Percentiles rank a stretch among this genome's conserved stretches.
These are phyloP conservation scores for Pneumocystis oryctolagi DNA, from an alignment of 1,139 yeast genomes.

Conservation along the genomic window DNA sequence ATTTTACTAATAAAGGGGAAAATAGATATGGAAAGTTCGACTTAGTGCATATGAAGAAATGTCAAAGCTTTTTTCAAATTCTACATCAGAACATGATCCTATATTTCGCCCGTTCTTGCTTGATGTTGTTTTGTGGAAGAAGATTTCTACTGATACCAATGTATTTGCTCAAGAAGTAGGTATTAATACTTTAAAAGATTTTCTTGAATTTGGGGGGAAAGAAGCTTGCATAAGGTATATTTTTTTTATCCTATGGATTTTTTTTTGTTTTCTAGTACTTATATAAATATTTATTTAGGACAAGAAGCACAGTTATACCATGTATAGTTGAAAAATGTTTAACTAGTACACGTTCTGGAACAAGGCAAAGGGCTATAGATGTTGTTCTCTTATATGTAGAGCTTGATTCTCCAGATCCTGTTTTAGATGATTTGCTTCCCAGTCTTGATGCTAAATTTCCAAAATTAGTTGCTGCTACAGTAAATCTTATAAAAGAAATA, in stretches of 20 bases:
- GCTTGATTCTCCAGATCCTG: conserved; percentile 46
- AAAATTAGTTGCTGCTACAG: conserved; percentile 59
- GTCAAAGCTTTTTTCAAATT: conserved; percentile 36
- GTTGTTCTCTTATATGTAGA: conserved; percentile 52
- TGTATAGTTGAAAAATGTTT: conserved; percentile 67
- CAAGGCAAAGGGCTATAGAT: conserved; percentile 52
- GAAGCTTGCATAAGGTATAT: conserved; percentile 22
- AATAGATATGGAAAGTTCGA: conserved; percentile 73
- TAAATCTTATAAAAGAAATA: conserved; percentile 41
- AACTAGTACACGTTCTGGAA: conserved; percentile 59
- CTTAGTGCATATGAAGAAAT: conserved; percentile 63
- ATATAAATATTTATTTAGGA: conserved; percentile 9
- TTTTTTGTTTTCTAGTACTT: neutral
- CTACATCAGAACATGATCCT: conserved; percentile 42
- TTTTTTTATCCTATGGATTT: conserved; percentile 9
- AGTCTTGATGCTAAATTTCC: conserved; percentile 53
- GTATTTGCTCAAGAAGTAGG: conserved; percentile 90
- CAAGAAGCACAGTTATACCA: conserved; percentile 36
- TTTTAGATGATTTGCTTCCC: conserved; percentile 56
- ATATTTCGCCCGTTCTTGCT: conserved; percentile 37
- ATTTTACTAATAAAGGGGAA: neutral
- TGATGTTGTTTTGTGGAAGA: conserved; percentile 40
- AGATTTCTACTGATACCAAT: conserved; percentile 57
- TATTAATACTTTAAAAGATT: conserved; percentile 39
- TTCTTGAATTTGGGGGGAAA: conserved; percentile 46